Evolutionary conservation across 352 stramenopile genomes (phyloP).

Genomic region (Elongisporangium senticosum): DNA sequence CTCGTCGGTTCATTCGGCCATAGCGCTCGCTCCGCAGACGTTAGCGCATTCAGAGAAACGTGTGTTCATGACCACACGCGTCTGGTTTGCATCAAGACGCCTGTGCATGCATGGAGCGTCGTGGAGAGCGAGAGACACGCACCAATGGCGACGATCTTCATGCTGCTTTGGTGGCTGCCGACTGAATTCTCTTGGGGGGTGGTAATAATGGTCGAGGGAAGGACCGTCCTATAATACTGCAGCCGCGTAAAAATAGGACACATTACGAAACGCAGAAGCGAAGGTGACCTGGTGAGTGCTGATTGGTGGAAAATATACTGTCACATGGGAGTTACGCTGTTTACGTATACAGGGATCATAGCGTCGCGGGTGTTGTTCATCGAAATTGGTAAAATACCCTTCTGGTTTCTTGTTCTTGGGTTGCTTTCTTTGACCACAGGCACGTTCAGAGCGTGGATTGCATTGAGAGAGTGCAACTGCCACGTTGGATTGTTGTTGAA

Average conservation of each 20-base stretch:
- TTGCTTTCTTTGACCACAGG: no score
- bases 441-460: neutral
- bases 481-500: neutral
- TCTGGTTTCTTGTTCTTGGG: neutral
- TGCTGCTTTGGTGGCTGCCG: slow-evolving; percentile 12
- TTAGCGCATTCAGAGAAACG: neutral
- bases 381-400: neutral
- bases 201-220: neutral
- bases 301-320: neutral
- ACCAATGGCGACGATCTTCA: slow-evolving; percentile 88
- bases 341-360: neutral
- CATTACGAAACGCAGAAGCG: neutral
- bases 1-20: neutral
- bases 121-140: slow-evolving; percentile 10
- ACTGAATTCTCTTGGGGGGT: neutral
- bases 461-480: neutral
- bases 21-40: neutral
- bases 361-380: neutral
- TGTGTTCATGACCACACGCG: neutral
- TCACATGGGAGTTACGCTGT: neutral
- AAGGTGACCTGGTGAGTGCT: neutral
- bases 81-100: neutral
- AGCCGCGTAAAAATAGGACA: neutral
- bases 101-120: neutral
- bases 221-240: neutral